phyloP scores from a whole-genome alignment of 176 grass and related monocot genomes.

The Raddia guianensis region DNA sequence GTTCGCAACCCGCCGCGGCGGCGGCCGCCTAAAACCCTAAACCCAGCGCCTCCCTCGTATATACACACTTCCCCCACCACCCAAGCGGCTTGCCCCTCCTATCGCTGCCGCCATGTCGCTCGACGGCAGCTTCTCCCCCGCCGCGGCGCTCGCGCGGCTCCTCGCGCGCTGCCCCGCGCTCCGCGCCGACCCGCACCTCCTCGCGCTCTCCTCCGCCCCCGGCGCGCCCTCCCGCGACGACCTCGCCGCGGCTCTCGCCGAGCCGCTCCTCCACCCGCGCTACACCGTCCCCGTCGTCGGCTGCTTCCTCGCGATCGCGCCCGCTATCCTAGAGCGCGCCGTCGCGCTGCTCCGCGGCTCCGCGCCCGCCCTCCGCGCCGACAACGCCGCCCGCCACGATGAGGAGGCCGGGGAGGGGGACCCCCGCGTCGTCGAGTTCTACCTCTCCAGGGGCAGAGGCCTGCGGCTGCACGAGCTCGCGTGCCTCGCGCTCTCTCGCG shows the following conservation, averaged over 20 bases:
- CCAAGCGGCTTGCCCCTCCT: not conserved
- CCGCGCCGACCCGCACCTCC: slow-evolving; percentile 46
- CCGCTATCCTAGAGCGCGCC: slow-evolving; percentile 45
- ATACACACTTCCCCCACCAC: slow-evolving; percentile 14
- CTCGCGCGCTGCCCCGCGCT: slow-evolving; percentile 65
- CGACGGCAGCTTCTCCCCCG: slow-evolving; percentile 70
- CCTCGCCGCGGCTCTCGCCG: slow-evolving; percentile 64
- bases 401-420: slow-evolving; percentile 72
- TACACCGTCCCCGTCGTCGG: slow-evolving; percentile 82
- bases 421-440: slow-evolving; percentile 69
- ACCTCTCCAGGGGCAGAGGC: slow-evolving; percentile 65
- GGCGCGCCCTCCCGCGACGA: slow-evolving; percentile 47
- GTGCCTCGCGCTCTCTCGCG: slow-evolving; percentile 64
- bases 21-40: slow-evolving; percentile 70
- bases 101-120: slow-evolving; percentile 57
- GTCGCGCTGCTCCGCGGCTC: slow-evolving; percentile 56
- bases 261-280: slow-evolving; percentile 77
- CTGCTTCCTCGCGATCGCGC: slow-evolving; percentile 78
- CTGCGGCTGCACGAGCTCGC: slow-evolving; percentile 85
- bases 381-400: slow-evolving; percentile 38
- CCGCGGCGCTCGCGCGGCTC: slow-evolving; percentile 59
- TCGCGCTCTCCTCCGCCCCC: slow-evolving; percentile 41
- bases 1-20: too few species aligned
- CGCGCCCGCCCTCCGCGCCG: slow-evolving; percentile 42
- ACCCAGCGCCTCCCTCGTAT: slow-evolving; percentile 25